Base-by-base conservation (phyloP, 352 stramenopile genomes). In the Albugo candida region DNA sequence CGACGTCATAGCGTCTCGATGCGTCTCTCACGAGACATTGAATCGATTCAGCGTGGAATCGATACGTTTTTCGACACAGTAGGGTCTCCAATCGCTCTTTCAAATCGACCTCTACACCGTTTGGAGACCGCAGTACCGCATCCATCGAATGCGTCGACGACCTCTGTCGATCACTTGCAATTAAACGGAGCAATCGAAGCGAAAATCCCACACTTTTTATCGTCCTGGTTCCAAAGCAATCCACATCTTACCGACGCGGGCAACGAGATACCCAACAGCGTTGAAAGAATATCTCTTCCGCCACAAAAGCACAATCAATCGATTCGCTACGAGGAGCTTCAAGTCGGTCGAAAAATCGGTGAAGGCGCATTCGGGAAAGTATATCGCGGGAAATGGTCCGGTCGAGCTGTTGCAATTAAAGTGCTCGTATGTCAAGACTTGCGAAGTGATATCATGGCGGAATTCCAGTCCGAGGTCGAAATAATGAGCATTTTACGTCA, bases 361-460 rank as follows among this genome's bases (percentile, higher is more conserved):
- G 49, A 55, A 55, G 49, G 49, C 35, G 49, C 41, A 18, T 55
- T 55, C 35, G 49, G 49, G 31, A 55, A 55, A 45, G 49, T 55
- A 12, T 46, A 49, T 38, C 38, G 51, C 31, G 49, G 41, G 36
- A 55, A 55, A 36, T 55, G 49, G 49, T 38, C 34, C 13, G 49
- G 47, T 19, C 49, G 49, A 10, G 36, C 41, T n/a, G 49, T 55
- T 10, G 49, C 49, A 8, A 46, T 55, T 17, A 55, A 55, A 40
- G 20, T 55, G 6, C 42, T 55, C 11, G 51, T 55, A 18, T 55
- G 49, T 46, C 49, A 55, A n/a, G 49, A 55, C 3, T 41, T 55
- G n/a, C 49, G 49, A 13, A 20, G 42, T 35, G 49, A 55, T 31
- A 55, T 55, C 20, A 31, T 55, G 18, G 42, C 45, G 19, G 49